Evolutionary conservation across 129 eudicot species (phyloP), one percentile per base, ranked within the genome.

Genomic region (Kitagawia praeruptora): DNA sequence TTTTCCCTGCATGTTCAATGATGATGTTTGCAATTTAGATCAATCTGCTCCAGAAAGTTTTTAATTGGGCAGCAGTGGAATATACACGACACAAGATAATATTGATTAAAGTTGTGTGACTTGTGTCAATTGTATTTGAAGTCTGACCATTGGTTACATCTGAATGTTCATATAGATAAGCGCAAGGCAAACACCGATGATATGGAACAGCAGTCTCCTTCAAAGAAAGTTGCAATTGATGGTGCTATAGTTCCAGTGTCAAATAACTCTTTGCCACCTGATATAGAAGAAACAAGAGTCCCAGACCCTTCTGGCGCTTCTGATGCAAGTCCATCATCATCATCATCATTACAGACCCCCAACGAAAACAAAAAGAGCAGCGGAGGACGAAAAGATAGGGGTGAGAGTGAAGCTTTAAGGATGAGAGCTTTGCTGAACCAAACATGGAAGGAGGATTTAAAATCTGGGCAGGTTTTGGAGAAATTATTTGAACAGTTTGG

Each of bases 401-500:
- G 58, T 21, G 76, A 69, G n/a, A 72, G 74, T 12, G 71, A 72
- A 63, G 75, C 77, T 83, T 78, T 45, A 72, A 82, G 83, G 83
- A 79, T 76, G 70, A 76, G 86, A 49, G 89, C 88, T 21, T 80
- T 84, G 75, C 83, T 89, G 34, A 84, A 91, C 72, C 96, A 91
- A 82, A 84, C 84, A 41, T 91, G 96, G 93, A 91, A 89, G 84
- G 96, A 91, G 38, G 96, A 88, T 56, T 37, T 91, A 71, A 85
- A 84, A 51, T 88, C 96, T 78, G 96, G 93, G 51, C 91, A 79
- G 41, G 78, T 87, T 80, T 77, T 87, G 84, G 79, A 67, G 4
- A 83, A 88, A 18, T 45, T 89, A 73, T 84, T 69, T 82, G 87
- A 87, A 67, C 80, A 78, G 51, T 91, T 91, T 79, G 96, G 93